Base-by-base conservation (phyloP, 2,329 filamentous ascomycete species). In the Clarireedia sp. region DNA sequence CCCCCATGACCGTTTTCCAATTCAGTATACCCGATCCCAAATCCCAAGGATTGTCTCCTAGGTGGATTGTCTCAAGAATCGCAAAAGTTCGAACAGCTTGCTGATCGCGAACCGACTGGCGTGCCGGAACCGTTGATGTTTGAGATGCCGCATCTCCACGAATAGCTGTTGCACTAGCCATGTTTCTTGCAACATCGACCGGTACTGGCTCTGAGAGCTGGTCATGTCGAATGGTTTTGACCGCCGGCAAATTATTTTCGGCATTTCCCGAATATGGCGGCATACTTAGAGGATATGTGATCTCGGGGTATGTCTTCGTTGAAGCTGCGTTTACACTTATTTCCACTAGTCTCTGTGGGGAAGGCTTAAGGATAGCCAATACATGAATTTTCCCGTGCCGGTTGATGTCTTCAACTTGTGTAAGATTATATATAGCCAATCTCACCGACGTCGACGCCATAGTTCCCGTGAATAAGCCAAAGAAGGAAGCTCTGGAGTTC, bases 21-120 rank as follows among this genome's bases (percentile, higher is more conserved):
- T 97, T 97, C 26, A 75, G 72, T 59, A 79, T 76, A 8, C 73
- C 72, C 29, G 69, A 73, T 2, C 87, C 89, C 0, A 94, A 73
- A 63, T 95, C 82, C 84, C 90, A 99, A 0, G 90, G 89, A 62
- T 96, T 96, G 63, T 94, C 85, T 9, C 88, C 85, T 0, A 81
- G 78, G 3, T 82, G 75, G 0, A 87, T 10, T 44, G 59, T 89
- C 58, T 81, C 78, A 2, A 96, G 74, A 41, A 97, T 86, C 12
- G 89, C 90, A 67, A 95, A 97, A 10, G 81, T 86, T 26, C 85
- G 80, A 5, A 73, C 76, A 23, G 82, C 80, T 57, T 54, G 59
- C 3, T 55, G 54, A 50, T 66, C 62, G 55, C 67, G 60, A 21
- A 5, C 21, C 14, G 29, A 12, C 19, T 7, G 48, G 17, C 24